These are phyloP conservation scores for Beauveria australis DNA, from an alignment of 2,329 filamentous ascomycete species.

Conservation along the genomic window DNA sequence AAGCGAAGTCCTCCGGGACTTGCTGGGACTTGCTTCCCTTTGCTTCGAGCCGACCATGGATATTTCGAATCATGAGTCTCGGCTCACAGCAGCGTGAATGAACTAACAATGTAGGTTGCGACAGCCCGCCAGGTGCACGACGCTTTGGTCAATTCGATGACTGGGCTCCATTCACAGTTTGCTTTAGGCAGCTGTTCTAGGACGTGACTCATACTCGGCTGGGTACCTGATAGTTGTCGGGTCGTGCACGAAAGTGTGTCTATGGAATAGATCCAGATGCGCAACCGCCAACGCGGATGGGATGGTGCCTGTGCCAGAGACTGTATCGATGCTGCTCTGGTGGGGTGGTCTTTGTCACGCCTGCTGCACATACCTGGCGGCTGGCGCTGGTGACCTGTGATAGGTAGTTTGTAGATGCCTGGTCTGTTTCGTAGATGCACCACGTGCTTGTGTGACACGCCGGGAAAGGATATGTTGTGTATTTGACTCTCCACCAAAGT, in stretches of 20 bases:
- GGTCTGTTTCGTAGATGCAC: background rate
- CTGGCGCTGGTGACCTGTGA: background rate
- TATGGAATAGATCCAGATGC: background rate
- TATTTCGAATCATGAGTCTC: background rate
- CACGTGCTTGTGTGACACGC: background rate
- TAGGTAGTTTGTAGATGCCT: background rate
- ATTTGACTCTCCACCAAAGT: background rate
- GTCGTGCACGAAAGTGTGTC: background rate
- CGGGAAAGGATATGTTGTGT: background rate
- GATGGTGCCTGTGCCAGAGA: background rate
- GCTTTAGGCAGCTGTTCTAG: background rate
- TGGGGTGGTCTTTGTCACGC: background rate
- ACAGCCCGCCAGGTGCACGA: background rate
- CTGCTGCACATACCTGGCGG: background rate
- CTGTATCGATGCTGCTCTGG: background rate
- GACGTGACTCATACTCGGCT: background rate
- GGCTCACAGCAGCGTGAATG: background rate
- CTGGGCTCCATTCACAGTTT: background rate
- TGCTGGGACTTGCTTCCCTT: constrained; percentile 5
- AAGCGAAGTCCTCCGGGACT: background rate
- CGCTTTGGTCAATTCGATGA: background rate
- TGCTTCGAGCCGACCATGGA: background rate
- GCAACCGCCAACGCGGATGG: background rate
- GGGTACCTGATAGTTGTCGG: background rate
- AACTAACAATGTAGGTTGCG: background rate